Base-by-base conservation (phyloP, 148 eudicot species). In the Polygonum aviculare region DNA sequence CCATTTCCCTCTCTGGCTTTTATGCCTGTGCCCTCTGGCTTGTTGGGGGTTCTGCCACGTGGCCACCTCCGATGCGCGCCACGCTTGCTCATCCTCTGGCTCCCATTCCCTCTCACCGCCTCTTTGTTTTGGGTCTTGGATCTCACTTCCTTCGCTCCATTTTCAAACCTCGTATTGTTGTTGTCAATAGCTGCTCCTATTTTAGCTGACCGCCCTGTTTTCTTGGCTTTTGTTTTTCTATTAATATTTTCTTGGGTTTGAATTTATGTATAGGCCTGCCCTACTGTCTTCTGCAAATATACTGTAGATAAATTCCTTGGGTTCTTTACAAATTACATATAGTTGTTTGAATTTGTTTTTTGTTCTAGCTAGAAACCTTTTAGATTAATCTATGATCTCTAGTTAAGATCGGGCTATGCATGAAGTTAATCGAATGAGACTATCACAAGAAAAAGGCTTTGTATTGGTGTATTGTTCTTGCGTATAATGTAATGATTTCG, bases 11-110 rank as follows among this genome's bases (percentile, higher is more conserved):
- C 65, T 33, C 69, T 31, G 69, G 31, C 69, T 26, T 39, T 62
- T 67, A 14, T 67, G 4, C 21, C 41, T 67, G 5, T 35, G 39
- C 12, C 0, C 26, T 1, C 31, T 57, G 72, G 44, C 72, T 67
- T 67, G 11, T 14, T 12, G 72, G 72, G 72, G 72, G 72, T 67
- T 67, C 9, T 5, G 72, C 36, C 72, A 38, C 72, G 72, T 67
- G 44, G 72, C 19, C 0, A n/a, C 2, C 5, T 35, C 72, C 11
- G 44, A 36, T 67, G 19, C 5, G 21, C 44, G 45, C 72, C 72
- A 38, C 72, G 21, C 16, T 6, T 33, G 14, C 12, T 8, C 69
- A 26, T 26, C 69, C 38, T 26, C 69, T 14, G 65, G 65, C 65
- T 57, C 35, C 3, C 12, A 15, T 51, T 50, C 31, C 31, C 31